These are phyloP conservation scores for Sclerospora graminicola DNA, from an alignment of 352 stramenopile species.

Conservation along the genomic window DNA sequence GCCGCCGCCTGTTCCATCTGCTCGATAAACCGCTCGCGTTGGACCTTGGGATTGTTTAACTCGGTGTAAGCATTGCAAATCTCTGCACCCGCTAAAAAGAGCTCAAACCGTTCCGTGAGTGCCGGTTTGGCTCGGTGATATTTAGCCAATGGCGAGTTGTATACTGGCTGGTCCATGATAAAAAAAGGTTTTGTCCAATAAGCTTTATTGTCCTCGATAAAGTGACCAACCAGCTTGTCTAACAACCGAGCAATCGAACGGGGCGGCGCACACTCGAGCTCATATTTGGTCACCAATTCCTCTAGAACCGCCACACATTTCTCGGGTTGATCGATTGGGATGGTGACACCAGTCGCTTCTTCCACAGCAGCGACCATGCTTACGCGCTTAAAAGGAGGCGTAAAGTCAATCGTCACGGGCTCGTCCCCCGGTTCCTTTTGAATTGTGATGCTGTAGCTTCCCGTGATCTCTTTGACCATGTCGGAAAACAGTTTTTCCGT, in stretches of 20 bases:
- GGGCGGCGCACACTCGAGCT: slow-evolving; percentile 54
- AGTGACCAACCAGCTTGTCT: slow-evolving; percentile 84
- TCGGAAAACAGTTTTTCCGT: slow-evolving; percentile 91
- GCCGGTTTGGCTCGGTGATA: slow-evolving; percentile 89
- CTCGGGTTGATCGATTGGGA: slow-evolving; percentile 65
- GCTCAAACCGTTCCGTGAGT: slow-evolving; percentile 97
- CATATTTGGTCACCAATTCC: slow-evolving; percentile 56
- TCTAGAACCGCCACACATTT: slow-evolving; percentile 54
- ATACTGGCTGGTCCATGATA: slow-evolving; percentile 97
- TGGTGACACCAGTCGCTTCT: slow-evolving; percentile 50
- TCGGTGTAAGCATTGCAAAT: slow-evolving; percentile 99
- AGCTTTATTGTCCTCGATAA: slow-evolving; percentile 81
- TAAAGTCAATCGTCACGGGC: slow-evolving; percentile 87
- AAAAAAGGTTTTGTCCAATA: slow-evolving; percentile 95
- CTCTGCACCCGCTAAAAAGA: slow-evolving; percentile 95
- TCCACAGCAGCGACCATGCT: slow-evolving; percentile 85
- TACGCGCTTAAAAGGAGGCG: slow-evolving; percentile 91
- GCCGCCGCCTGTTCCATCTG: slow-evolving; percentile 71
- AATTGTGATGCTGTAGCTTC: slow-evolving; percentile 84
- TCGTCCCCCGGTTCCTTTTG: slow-evolving; percentile 71
- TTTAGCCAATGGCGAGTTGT: slow-evolving; percentile 96
- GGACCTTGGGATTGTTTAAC: slow-evolving; percentile 93
- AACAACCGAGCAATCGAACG: slow-evolving; percentile 70
- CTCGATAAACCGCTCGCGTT: slow-evolving; percentile 76
- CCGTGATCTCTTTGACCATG: slow-evolving; percentile 87